These are phyloP conservation scores for Thalassiosira livingstoniorum DNA, from an alignment of 352 stramenopile genomes.

Conservation along the genomic window DNA sequence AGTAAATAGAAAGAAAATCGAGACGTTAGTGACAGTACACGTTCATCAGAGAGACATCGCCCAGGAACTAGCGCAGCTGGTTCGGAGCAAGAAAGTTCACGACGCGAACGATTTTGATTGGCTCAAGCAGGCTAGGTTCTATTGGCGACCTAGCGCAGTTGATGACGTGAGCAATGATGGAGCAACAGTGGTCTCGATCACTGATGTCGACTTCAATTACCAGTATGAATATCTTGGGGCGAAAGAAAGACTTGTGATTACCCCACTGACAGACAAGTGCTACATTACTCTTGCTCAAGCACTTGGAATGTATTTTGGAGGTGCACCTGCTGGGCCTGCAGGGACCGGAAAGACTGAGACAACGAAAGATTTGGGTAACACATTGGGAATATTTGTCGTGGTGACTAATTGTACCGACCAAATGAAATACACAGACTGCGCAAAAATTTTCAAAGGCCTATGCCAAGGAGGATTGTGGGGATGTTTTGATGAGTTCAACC, in stretches of 20 bases:
- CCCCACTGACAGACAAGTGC: constrained; percentile 95
- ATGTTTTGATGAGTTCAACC: constrained; percentile 99
- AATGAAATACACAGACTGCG: constrained; percentile 97
- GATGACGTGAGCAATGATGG: constrained; percentile 95
- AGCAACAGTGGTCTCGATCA: constrained; percentile 96
- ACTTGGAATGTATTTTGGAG: constrained; percentile 98
- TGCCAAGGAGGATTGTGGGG: constrained; percentile 96
- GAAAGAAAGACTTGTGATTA: constrained; percentile 97
- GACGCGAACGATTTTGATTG: constrained; percentile 99
- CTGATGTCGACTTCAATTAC: constrained; percentile 98
- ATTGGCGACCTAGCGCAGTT: constrained; percentile 93
- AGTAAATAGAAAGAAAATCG: constrained; percentile 97
- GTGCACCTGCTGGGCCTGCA: constrained; percentile 92
- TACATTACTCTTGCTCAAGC: constrained; percentile 98
- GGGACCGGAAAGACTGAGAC: constrained; percentile 97
- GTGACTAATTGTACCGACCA: constrained; percentile 98
- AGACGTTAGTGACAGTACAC: constrained; percentile 98
- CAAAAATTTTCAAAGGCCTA: constrained; percentile 98
- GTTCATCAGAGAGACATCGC: constrained; percentile 98
- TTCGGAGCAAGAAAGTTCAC: constrained; percentile 95
- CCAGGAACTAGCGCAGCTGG: constrained; percentile 92
- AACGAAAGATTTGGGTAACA: constrained; percentile 95
- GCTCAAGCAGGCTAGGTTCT: constrained; percentile 99
- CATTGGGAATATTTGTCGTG: constrained; percentile 95
- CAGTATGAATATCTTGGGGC: constrained; percentile 97